Conservation (phyloP, 768 basidiomycete species). For the Trametes coccinea region DNA sequence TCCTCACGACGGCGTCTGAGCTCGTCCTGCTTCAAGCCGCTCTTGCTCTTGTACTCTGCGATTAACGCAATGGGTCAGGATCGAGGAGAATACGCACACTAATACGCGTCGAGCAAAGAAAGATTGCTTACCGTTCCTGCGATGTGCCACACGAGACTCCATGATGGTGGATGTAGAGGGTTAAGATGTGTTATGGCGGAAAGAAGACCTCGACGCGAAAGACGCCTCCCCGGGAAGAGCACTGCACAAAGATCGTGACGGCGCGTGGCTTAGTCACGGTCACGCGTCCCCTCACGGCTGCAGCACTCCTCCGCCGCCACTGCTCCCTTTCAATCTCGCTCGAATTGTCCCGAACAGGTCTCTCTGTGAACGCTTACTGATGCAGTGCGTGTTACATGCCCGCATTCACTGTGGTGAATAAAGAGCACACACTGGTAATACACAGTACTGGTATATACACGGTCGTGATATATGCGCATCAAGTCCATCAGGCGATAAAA, state of each 20-base stretch:
- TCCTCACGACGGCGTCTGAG: slow-evolving; percentile 96
- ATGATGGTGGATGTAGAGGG: slow-evolving; percentile 26
- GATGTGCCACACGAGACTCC: slow-evolving; percentile 71
- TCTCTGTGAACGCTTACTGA: too few species aligned
- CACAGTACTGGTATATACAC: too few species aligned
- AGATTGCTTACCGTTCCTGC: slow-evolving; percentile 60
- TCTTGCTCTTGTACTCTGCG: slow-evolving; percentile 89
- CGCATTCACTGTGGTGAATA: too few species aligned
- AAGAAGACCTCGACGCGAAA: slow-evolving; percentile 26
- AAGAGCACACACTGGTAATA: too few species aligned
- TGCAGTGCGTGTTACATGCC: too few species aligned
- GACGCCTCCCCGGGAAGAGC: slow-evolving; percentile 19
- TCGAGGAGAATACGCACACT: slow-evolving; percentile 2
- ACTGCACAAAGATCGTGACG: slow-evolving; percentile 23
- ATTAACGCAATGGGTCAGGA: slow-evolving; percentile 38
- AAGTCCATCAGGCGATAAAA: too few species aligned
- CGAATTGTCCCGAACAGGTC: slow-evolving; percentile 12
- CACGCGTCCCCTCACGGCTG: slow-evolving; percentile 11
- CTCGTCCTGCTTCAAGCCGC: slow-evolving; percentile 86
- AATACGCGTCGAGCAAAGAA: slow-evolving; percentile 1
- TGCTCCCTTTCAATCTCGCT: not conserved
- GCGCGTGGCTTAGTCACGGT: slow-evolving; percentile 25
- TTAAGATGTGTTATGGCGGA: slow-evolving; percentile 22
- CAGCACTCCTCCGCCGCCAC: not conserved
- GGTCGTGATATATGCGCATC: not conserved